Percentiles rank a stretch among this genome's conserved stretches.
Evolutionary conservation across 2,329 filamentous ascomycete species (phyloP).

Genomic region (Sphaceloma murrayae): DNA sequence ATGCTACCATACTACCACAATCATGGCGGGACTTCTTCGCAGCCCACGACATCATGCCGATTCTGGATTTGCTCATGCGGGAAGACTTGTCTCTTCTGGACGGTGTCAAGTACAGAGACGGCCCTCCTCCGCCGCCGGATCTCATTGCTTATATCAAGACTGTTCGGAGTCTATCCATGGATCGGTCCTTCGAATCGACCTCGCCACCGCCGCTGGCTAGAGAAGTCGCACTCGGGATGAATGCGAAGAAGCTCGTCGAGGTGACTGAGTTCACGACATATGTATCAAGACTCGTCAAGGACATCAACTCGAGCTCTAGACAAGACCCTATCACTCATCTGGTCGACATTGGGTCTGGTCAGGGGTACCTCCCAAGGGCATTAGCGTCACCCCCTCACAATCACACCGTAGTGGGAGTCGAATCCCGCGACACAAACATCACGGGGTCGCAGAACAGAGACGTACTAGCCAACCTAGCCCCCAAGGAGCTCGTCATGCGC

Average conservation of each 20-base stretch:
- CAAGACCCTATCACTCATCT: conserved; percentile 62
- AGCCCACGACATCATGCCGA: conserved; percentile 57
- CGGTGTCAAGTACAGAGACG: conserved; percentile 37
- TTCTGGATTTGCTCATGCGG: conserved; percentile 72
- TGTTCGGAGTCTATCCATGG: conserved; percentile 60
- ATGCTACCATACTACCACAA: conserved; percentile 62
- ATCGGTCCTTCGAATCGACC: conserved; percentile 46
- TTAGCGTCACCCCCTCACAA: conserved; percentile 80
- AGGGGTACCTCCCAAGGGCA: conserved; percentile 88
- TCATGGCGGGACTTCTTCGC: conserved; percentile 78
- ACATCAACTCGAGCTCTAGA: conserved; percentile 42
- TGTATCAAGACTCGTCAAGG: conserved; percentile 55
- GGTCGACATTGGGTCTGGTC: conserved; percentile 93
- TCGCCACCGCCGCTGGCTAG: conserved; percentile 53
- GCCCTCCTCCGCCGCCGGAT: conserved; percentile 39
- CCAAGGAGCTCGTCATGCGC: conserved; percentile 57
- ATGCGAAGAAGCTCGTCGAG: conserved; percentile 89
- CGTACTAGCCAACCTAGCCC: conserved; percentile 64
- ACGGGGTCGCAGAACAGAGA: conserved; percentile 76
- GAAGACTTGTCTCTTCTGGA: conserved; percentile 66
- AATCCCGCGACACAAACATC: conserved; percentile 79
- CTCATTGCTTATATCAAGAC: conserved; percentile 63
- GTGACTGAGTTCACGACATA: conserved; percentile 85
- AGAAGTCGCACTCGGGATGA: conserved; percentile 81
- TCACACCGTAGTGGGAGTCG: conserved; percentile 79